Percentiles rank a stretch among this genome's conserved stretches.
Evolutionary conservation across 768 basidiomycete genomes (phyloP).

Genomic region (Lactifluus echinatus): DNA sequence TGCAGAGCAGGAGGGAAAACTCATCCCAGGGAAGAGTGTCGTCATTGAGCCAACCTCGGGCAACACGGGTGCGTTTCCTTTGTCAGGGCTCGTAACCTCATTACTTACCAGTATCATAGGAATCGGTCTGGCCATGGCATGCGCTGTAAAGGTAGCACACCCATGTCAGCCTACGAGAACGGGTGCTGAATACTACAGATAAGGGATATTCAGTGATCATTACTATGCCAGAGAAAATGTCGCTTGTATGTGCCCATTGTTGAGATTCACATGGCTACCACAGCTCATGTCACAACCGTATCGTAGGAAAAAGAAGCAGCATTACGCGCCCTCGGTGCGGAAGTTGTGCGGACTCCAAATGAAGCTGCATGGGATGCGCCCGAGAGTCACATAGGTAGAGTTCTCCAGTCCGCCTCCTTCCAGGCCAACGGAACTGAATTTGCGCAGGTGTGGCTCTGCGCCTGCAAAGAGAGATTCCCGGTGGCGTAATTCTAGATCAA

Average conservation of each 20-base stretch:
- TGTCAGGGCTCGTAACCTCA: background rate
- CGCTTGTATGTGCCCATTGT: conserved; percentile 38
- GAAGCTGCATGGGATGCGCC: conserved; percentile 84
- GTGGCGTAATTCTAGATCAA: conserved; percentile 89
- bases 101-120: conserved; percentile 24
- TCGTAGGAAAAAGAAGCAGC: conserved; percentile 84
- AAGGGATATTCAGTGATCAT: conserved; percentile 89
- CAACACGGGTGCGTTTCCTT: conserved; percentile 65
- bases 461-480: conserved; percentile 67
- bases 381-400: conserved; percentile 85
- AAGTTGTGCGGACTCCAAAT: conserved; percentile 89
- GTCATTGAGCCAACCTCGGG: conserved; percentile 95
- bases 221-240: conserved; percentile 94
- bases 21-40: conserved; percentile 81
- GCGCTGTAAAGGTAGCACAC: conserved; percentile 78
- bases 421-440: conserved; percentile 71
- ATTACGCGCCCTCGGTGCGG: conserved; percentile 85
- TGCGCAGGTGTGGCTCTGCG: conserved; percentile 72
- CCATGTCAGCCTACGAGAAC: conserved; percentile 21
- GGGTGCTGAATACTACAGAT: conserved; percentile 51
- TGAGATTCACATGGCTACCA: background rate
- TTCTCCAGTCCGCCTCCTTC: conserved; percentile 24
- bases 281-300: background rate
- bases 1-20: conserved; percentile 82
- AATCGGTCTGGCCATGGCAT: conserved; percentile 88